Base-by-base conservation (phyloP, 768 basidiomycete genomes). In the Pleurotus tuoliensis region DNA sequence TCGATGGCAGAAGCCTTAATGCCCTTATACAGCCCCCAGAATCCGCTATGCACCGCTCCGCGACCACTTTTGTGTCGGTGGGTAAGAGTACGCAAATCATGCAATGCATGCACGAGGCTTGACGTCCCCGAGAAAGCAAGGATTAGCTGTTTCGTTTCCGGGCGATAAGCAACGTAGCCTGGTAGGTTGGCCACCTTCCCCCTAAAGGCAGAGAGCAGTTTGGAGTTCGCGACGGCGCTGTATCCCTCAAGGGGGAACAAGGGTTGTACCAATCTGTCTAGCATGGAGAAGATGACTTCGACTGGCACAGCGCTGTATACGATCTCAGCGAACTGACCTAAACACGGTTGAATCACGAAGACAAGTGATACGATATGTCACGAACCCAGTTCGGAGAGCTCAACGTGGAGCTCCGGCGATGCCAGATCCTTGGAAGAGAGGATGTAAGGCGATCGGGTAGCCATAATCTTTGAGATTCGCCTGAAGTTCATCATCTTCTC, bases 401-500 rank as follows among this genome's bases (percentile, higher is more conserved):
- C 72, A 15, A 59, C 41, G 47, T 72, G 66, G 9, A 82, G 56
- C 4, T 69, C 70, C 27, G 64, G 58, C 11, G 77, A 63, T 5
- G 71, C 76, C 20, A 77, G 60, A 58, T 84, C 77, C 22, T 61
- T 58, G 18, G 71, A 60, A 4, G 73, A 74, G 12, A 86, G 73
- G 15, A 66, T 65, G 59, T 76, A 69, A 0, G 68, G 58, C 1
- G 83, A 82, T 58, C 71, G 71, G 6, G 76, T 74, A 8, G 81
- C 80, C 3, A 81, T 62, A 5, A 82, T 47, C 62, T 75, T 76
- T 52, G 76, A 72, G 52, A 84, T 77, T 71, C 73, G 79, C 13
- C 84, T 78, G 61, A 86, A 86, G 64, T 86, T 84, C 45, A 72
- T 71, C 44, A 75, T 66, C 58, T 74, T 76, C 65, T 85, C 83